Evolutionary conservation across 352 stramenopile species (phyloP).

Genomic region (Globisporangium camurandrum): DNA sequence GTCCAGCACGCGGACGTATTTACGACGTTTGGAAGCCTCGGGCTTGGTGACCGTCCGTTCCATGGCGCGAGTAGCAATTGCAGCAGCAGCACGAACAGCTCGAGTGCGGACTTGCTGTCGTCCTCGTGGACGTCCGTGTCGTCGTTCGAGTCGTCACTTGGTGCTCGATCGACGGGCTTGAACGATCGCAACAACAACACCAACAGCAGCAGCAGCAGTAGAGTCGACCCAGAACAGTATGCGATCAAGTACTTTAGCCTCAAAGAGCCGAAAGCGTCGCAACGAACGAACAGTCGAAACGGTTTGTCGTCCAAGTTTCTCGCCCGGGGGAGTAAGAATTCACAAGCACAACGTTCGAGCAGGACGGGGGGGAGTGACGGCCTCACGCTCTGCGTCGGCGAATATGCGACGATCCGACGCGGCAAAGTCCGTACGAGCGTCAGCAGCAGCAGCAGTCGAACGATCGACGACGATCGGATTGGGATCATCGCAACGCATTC

Average conservation of each 20-base stretch:
- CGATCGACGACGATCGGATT: constrained; percentile 31
- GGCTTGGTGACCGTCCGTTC: too few species aligned
- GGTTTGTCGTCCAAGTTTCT: constrained; percentile 31
- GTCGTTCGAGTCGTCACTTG: constrained; percentile 16
- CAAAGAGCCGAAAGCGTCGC: constrained; percentile 16
- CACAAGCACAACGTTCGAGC: constrained; percentile 13
- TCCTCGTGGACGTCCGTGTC: constrained; percentile 19
- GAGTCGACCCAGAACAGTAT: constrained; percentile 25
- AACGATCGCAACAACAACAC: too few species aligned
- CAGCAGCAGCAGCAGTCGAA: constrained; percentile 1
- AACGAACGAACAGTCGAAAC: constrained; percentile 16
- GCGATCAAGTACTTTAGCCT: constrained; percentile 54
- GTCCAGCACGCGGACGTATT: constrained; percentile 59
- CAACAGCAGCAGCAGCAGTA: not conserved
- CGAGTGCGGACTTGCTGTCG: constrained; percentile 4
- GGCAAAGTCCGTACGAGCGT: constrained; percentile 20
- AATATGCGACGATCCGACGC: constrained; percentile 55
- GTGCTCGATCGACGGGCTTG: too few species aligned
- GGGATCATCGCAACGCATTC: constrained; percentile 66
- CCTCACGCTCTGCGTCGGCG: constrained; percentile 42
- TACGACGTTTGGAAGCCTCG: constrained; percentile 35
- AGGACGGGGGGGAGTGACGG: constrained; percentile 9
- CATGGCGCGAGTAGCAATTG: constrained; percentile 3
- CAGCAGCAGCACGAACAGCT: constrained; percentile 5
- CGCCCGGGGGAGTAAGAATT: constrained; percentile 24